phyloP scores from a whole-genome alignment of 164 flowering plant species.

The Vitis cinerea region DNA sequence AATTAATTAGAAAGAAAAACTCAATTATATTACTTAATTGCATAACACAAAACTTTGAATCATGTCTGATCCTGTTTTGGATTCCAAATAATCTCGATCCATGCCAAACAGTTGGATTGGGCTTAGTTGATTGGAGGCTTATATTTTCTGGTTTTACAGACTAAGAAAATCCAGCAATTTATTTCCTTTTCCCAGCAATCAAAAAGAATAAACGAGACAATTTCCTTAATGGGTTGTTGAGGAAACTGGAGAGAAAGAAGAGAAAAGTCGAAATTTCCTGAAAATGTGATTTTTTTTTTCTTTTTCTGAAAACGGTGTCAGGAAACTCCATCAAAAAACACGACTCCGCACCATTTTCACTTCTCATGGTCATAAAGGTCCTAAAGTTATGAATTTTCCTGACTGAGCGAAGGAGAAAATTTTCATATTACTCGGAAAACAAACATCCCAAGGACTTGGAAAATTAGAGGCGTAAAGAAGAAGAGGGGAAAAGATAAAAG shows the following conservation, averaged over 20 bases:
- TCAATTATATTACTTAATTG: background rate
- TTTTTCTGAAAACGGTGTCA: too few relatives aligned
- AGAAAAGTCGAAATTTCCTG: background rate
- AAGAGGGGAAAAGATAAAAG: background rate
- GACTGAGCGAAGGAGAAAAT: background rate
- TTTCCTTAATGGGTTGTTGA: background rate
- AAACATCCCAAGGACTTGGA: too few relatives aligned
- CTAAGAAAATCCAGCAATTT: background rate
- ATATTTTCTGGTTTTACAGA: background rate
- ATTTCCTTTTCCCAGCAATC: background rate
- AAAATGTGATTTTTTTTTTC: too few relatives aligned
- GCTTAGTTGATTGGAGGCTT: background rate
- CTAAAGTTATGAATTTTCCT: too few relatives aligned
- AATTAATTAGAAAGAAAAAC: background rate
- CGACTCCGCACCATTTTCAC: too few relatives aligned
- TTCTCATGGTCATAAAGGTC: too few relatives aligned
- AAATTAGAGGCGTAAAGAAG: background rate
- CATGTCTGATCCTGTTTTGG: too few relatives aligned
- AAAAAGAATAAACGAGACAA: background rate
- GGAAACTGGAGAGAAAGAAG: background rate
- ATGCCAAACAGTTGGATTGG: background rate
- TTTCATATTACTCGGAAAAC: too few relatives aligned
- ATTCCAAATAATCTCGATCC: background rate
- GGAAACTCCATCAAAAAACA: too few relatives aligned
- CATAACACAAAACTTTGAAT: background rate